Evolutionary conservation across 345 rosid species (phyloP).

Genomic region (Rhizophora mangle): DNA sequence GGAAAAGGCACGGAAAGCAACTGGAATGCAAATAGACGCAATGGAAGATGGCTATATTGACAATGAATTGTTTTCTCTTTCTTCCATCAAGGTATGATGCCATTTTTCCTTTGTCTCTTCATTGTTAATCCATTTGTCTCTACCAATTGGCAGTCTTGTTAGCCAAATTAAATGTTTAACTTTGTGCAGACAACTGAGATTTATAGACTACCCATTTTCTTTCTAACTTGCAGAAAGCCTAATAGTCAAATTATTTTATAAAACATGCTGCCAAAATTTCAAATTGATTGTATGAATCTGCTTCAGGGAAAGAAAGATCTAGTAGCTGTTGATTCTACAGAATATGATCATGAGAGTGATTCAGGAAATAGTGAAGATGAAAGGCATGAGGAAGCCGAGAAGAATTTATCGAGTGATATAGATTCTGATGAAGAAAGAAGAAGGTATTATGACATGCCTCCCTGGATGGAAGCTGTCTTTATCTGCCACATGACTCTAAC

Average conservation of each 20-base stretch:
- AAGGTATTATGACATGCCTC: conserved; percentile 38
- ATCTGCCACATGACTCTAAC: neutral
- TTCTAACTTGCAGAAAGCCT: neutral
- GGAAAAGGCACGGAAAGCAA: conserved; percentile 84
- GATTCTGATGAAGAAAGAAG: conserved; percentile 84
- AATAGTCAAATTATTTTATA: neutral
- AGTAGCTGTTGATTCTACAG: conserved; percentile 64
- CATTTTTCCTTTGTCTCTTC: neutral
- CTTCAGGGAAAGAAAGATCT: conserved; percentile 83
- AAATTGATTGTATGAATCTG: neutral
- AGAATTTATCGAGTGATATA: conserved; percentile 49
- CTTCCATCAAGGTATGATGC: conserved; percentile 72
- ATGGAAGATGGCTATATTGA: conserved; percentile 79
- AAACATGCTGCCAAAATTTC: neutral
- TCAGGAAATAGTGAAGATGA: conserved; percentile 47
- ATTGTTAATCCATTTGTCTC: neutral
- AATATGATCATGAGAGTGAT: conserved; percentile 43
- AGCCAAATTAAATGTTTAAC: neutral
- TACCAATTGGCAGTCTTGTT: neutral
- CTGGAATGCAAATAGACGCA: conserved; percentile 72
- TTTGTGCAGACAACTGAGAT: too few relatives aligned
- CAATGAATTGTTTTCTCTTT: conserved; percentile 79
- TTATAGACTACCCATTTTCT: neutral
- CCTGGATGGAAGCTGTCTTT: neutral
- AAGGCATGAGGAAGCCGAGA: conserved; percentile 28